Conservation (phyloP, 106 monocot species). For the Dioscorea dumetorum region DNA sequence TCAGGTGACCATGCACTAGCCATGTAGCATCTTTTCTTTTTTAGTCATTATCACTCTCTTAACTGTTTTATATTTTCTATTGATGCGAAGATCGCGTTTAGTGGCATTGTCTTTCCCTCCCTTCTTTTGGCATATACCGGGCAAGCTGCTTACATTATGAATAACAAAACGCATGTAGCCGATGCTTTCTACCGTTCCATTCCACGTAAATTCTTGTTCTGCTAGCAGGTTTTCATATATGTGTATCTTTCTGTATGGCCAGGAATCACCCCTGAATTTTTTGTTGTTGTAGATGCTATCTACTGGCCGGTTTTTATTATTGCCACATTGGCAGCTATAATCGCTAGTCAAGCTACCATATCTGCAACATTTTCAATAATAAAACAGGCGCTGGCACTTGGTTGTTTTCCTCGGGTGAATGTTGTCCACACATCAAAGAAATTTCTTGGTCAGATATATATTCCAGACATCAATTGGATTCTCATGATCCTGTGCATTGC, state of each 20-base stretch:
- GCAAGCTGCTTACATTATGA: constrained; percentile 81
- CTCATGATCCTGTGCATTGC: constrained; percentile 91
- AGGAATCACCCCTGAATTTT: background rate
- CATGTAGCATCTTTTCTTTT: background rate
- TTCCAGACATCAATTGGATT: constrained; percentile 94
- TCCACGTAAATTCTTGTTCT: constrained; percentile 40
- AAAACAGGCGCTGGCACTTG: constrained; percentile 81
- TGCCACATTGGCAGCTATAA: constrained; percentile 66
- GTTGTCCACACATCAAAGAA: constrained; percentile 90
- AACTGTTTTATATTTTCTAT: background rate
- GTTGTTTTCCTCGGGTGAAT: constrained; percentile 87
- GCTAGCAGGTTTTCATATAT: background rate
- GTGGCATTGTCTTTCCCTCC: constrained; percentile 70
- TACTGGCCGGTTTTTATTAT: constrained; percentile 84
- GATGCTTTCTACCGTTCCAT: constrained; percentile 87
- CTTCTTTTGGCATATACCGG: constrained; percentile 76
- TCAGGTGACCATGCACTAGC: constrained; percentile 23
- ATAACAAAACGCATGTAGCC: constrained; percentile 43
- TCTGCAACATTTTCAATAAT: constrained; percentile 92
- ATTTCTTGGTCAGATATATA: constrained; percentile 89
- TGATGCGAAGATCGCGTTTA: constrained; percentile 65
- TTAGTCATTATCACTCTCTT: background rate
- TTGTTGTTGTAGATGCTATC: constrained; percentile 35
- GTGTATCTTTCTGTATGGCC: background rate
- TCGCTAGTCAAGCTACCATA: constrained; percentile 93